Evolutionary conservation across 192 early-diverging fungal genomes (phyloP).

Genomic region (Pecoramyces ruminantium): DNA sequence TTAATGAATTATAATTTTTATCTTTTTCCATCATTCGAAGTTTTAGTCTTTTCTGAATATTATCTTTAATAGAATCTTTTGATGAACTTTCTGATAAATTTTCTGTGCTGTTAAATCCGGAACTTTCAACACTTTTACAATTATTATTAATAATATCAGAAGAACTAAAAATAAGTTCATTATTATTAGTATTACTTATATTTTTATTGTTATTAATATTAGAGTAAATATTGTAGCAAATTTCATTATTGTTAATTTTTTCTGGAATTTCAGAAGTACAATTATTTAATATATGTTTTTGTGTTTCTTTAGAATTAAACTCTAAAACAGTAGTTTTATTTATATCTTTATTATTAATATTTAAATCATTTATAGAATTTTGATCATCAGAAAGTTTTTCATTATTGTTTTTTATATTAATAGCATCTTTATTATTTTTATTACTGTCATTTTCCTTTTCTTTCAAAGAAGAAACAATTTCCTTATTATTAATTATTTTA

Average conservation of each 20-base stretch:
- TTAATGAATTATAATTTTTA: not conserved
- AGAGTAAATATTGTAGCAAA: not conserved
- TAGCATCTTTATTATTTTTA: not conserved
- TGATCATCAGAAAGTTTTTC: not conserved
- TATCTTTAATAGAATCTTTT: not conserved
- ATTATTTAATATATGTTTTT: not conserved
- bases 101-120: not conserved
- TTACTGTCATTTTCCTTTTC: not conserved
- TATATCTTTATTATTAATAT: not conserved
- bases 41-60: not conserved
- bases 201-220: not conserved
- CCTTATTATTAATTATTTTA: not conserved
- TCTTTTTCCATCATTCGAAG: not conserved
- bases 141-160: not conserved
- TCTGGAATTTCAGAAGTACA: not conserved
- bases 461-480: no score
- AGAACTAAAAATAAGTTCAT: not conserved
- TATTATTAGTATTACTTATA: not conserved
- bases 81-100: not conserved
- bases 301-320: not conserved
- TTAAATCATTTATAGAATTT: not conserved
- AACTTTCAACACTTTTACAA: not conserved
- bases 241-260: not conserved
- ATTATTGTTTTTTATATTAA: not conserved
- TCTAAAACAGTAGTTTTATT: not conserved